Evolutionary conservation across 495 filamentous ascomycete genomes (phyloP).

Genomic region (Clohesyomyces aquaticus): DNA sequence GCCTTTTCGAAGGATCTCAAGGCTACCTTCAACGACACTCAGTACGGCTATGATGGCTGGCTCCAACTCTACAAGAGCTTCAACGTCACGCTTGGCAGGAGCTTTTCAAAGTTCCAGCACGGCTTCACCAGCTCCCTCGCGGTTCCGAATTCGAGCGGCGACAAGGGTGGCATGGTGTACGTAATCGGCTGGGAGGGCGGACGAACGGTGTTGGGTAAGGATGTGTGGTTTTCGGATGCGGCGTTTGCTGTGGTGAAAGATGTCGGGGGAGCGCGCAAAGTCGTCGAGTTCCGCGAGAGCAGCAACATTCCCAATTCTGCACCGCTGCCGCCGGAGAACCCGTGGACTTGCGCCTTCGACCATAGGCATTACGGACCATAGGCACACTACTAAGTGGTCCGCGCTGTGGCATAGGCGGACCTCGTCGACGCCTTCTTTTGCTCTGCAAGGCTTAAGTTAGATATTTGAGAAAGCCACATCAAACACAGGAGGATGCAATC

Average conservation of each 20-base stretch:
- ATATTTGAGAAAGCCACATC: no score
- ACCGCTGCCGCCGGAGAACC: slow-evolving; percentile 10
- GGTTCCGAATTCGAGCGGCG: slow-evolving; percentile 28
- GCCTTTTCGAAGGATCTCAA: slow-evolving; percentile 22
- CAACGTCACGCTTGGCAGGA: slow-evolving; percentile 26
- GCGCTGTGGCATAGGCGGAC: no score
- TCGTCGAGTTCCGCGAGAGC: slow-evolving; percentile 35
- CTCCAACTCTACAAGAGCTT: slow-evolving; percentile 26
- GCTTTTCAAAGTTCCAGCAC: slow-evolving; percentile 30
- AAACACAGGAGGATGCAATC: no score
- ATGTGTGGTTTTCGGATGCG: slow-evolving; percentile 33
- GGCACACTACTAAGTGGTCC: no score
- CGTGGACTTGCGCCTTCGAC: slow-evolving; percentile 15
- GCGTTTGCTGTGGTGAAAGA: slow-evolving; percentile 31
- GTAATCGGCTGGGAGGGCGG: slow-evolving; percentile 37
- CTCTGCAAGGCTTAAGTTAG: no score
- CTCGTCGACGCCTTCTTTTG: no score
- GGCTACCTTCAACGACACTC: slow-evolving; percentile 35
- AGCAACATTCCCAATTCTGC: slow-evolving; percentile 31
- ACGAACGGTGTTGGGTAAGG: slow-evolving; percentile 6
- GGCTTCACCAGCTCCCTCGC: slow-evolving; percentile 26
- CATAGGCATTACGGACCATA: neutral
- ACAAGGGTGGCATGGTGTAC: slow-evolving; percentile 33
- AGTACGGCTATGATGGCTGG: slow-evolving; percentile 32
- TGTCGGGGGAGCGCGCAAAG: slow-evolving; percentile 18